A percentile compares a stretch with the other conserved stretches of the same genome.
These are phyloP conservation scores for Hanseniaspora taiwanica DNA, from an alignment of 805 yeast genomes.

Conservation along the genomic window DNA sequence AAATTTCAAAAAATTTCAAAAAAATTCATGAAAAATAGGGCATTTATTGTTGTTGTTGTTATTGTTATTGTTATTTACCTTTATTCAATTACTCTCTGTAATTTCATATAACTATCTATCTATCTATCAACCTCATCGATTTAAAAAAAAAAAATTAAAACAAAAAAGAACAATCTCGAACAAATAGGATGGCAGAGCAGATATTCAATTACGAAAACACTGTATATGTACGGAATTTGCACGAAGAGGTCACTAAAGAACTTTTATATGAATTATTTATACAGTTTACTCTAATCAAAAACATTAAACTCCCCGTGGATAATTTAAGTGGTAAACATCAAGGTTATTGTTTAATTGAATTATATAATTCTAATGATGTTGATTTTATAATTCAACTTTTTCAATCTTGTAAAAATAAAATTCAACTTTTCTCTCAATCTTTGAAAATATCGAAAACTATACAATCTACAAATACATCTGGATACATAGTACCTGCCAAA, in stretches of 20 bases:
- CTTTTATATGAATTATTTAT: conserved; percentile 69
- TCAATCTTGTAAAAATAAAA: conserved; percentile 10
- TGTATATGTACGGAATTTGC: conserved; percentile 73
- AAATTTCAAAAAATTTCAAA: too few species aligned
- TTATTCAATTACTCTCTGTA: too few species aligned
- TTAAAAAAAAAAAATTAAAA: too few species aligned
- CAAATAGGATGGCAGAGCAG: too few species aligned
- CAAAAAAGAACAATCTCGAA: too few species aligned
- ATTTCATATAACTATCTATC: too few species aligned
- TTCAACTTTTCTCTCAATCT: conserved; percentile 33
- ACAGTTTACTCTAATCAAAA: conserved; percentile 69
- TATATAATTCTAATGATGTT: conserved; percentile 44
- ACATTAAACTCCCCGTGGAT: conserved; percentile 69
- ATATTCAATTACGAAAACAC: conserved; percentile 41
- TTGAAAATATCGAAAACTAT: conserved; percentile 46
- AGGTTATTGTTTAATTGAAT: conserved; percentile 83
- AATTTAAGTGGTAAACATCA: conserved; percentile 56
- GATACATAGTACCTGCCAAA: conserved; percentile 6
- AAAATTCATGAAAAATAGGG: too few species aligned
- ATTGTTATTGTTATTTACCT: too few species aligned
- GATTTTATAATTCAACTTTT: conserved; percentile 54
- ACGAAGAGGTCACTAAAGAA: conserved; percentile 56
- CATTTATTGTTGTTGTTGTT: too few species aligned
- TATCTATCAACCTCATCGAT: too few species aligned
- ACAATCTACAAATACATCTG: conserved; percentile 15